phyloP scores from a whole-genome alignment of 768 basidiomycete genomes.

The Amanita polypyramis region DNA sequence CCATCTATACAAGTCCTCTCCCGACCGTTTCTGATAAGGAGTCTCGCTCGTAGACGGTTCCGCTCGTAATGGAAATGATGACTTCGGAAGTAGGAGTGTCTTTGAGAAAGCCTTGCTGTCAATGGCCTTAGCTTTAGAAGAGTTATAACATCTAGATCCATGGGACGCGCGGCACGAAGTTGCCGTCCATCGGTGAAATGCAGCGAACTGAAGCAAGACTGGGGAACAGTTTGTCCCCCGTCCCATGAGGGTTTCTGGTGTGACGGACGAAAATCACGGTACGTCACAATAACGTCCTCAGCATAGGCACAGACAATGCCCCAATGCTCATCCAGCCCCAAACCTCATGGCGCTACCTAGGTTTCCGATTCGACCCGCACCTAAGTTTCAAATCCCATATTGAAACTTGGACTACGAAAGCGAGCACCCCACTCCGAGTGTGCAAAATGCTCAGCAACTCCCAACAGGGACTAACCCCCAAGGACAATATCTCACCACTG shows the following conservation, averaged over 20 bases:
- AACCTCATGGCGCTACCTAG: too few relatives aligned
- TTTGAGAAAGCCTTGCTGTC: slow-evolving; percentile 33
- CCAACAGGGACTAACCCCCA: too few relatives aligned
- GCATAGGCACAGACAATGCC: too few relatives aligned
- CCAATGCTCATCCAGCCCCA: too few relatives aligned
- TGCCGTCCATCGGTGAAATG: neutral
- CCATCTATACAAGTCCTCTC: slow-evolving; percentile 68
- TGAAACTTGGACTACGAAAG: too few relatives aligned
- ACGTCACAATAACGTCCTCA: too few relatives aligned
- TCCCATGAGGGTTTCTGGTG: neutral
- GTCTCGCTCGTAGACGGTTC: slow-evolving; percentile 55
- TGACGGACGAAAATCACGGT: neutral
- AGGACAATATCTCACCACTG: too few relatives aligned
- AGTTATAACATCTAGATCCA: neutral
- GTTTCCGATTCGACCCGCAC: too few relatives aligned
- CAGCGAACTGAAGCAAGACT: neutral
- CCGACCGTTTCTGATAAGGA: slow-evolving; percentile 49
- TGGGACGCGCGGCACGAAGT: neutral
- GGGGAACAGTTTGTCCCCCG: neutral
- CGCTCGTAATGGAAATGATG: slow-evolving; percentile 64
- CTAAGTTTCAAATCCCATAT: too few relatives aligned
- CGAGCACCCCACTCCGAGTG: too few relatives aligned
- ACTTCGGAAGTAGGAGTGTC: slow-evolving; percentile 76
- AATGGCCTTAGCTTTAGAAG: neutral
- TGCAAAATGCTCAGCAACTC: too few relatives aligned